Evolutionary conservation across 2,329 filamentous ascomycete species (phyloP).

Genomic region (Aspergillus flavus): DNA sequence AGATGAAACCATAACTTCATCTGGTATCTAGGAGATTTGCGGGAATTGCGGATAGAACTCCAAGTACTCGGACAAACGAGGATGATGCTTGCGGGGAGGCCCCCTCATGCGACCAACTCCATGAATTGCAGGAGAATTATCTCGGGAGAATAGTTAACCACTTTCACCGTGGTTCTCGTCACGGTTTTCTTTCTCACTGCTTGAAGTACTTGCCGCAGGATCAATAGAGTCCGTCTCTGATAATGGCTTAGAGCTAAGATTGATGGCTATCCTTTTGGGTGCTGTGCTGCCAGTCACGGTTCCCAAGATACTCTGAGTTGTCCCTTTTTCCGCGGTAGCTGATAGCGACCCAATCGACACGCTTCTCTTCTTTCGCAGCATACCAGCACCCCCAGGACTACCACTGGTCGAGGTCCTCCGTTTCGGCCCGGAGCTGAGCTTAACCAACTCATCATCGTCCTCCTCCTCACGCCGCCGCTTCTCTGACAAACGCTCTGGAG

Average conservation of each 20-base stretch:
- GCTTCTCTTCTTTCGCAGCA: constrained; percentile 37
- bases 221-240: constrained; percentile 20
- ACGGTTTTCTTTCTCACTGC: constrained; percentile 35
- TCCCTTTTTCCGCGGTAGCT: constrained; percentile 29
- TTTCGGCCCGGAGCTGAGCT: constrained; percentile 63
- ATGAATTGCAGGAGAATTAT: constrained; percentile 10
- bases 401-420: constrained; percentile 47
- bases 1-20: constrained; percentile 20
- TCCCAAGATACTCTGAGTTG: constrained; percentile 18
- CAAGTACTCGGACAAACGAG: constrained; percentile 14
- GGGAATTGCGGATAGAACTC: constrained; percentile 21
- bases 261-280: constrained; percentile 46
- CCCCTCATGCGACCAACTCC: constrained; percentile 7
- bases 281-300: constrained; percentile 20
- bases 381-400: constrained; percentile 35
- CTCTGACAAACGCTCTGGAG: constrained; percentile 78
- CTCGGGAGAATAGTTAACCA: constrained; percentile 16
- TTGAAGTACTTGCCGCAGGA: constrained; percentile 21
- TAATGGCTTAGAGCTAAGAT: constrained; percentile 31
- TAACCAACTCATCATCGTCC: constrained; percentile 88
- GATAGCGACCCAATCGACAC: constrained; percentile 31
- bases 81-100: constrained; percentile 15
- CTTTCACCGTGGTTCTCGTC: constrained; percentile 28
- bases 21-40: constrained; percentile 30
- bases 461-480: constrained; percentile 86